These are phyloP conservation scores for Eucalyptus virginea DNA, from an alignment of 345 rosid species.

Conservation along the genomic window DNA sequence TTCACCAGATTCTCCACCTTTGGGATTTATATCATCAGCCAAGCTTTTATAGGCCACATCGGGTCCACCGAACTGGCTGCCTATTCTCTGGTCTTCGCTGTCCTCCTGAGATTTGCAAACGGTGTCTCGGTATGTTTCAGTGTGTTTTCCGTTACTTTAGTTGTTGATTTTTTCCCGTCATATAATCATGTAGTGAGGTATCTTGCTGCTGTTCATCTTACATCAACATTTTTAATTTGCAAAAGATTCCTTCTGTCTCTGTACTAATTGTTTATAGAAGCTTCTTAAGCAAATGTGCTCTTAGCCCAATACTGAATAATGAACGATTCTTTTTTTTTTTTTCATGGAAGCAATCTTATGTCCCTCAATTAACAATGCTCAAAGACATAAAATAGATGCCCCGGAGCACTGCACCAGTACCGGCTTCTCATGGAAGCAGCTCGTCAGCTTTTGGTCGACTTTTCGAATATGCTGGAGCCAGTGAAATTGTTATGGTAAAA, in stretches of 20 bases:
- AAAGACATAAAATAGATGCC: background rate
- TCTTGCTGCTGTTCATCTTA: background rate
- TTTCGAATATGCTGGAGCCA: background rate
- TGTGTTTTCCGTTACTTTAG: background rate
- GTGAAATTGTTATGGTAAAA: background rate
- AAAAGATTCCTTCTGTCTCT: background rate
- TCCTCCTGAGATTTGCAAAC: slow-evolving; percentile 46
- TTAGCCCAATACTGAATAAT: background rate
- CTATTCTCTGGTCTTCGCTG: slow-evolving; percentile 46
- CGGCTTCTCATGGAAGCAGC: background rate
- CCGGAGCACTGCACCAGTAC: background rate
- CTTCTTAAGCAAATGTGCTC: background rate
- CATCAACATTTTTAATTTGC: background rate
- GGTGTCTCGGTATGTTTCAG: slow-evolving; percentile 44
- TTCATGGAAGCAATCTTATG: background rate
- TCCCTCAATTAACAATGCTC: background rate
- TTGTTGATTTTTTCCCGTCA: background rate
- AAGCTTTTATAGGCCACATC: slow-evolving; percentile 65
- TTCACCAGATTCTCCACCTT: slow-evolving; percentile 56
- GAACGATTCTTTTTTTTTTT: background rate
- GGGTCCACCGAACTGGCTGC: slow-evolving; percentile 61
- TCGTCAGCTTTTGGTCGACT: background rate
- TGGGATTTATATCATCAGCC: slow-evolving; percentile 39
- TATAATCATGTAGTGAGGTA: background rate
- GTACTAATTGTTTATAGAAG: background rate